Base-by-base conservation (phyloP, 768 basidiomycete genomes). In the Tricholoma matsutake region DNA sequence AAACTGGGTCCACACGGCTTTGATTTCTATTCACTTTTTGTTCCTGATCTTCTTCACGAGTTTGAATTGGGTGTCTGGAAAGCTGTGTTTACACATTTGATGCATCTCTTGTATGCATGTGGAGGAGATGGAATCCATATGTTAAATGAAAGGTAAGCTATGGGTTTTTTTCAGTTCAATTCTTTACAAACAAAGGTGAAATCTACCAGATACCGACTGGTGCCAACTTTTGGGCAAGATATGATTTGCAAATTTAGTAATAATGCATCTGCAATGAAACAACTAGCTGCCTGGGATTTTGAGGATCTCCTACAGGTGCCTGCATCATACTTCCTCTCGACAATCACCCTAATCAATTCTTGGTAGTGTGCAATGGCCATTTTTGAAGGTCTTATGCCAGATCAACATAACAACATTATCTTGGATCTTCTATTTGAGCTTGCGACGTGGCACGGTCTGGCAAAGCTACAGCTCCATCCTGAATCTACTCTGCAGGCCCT, bases 241-340 rank as follows among this genome's bases (percentile, higher is more conserved):
- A 58, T 64, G 0, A 75, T 76, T 9, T 59, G 65, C 0, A 43
- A 58, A 7, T 75, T 76, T 45, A 57, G 57, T 10, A 31, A 58
- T 0, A 69, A 71, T 39, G 62, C 69, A 0, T 64, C 68, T 0
- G 64, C 67, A 9, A 60, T 71, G 56, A 64, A 66, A 49, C 64
- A 72, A 5, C 39, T 67, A 10, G 45, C 8, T 9, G 45, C 22
- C 1, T 22, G 8, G 20, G 65, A 76, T 35, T 76, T 66, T 32
- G 69, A 72, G 34, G 71, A 76, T 11, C 34, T 74, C 3, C 60
- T 76, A 0, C 73, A 75, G 66, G 73, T 65, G 28, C 4, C n/a
- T 45, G 32, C 2, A 9, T 37, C 14, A 14, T 1, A 37, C 9
- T 37, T 37, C 35, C 9, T 37, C 35, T 37, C 18, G 29, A 22